Evolutionary conservation across 2,329 filamentous ascomycete genomes (phyloP).

Genomic region (Pseudogymnoascus sp.): DNA sequence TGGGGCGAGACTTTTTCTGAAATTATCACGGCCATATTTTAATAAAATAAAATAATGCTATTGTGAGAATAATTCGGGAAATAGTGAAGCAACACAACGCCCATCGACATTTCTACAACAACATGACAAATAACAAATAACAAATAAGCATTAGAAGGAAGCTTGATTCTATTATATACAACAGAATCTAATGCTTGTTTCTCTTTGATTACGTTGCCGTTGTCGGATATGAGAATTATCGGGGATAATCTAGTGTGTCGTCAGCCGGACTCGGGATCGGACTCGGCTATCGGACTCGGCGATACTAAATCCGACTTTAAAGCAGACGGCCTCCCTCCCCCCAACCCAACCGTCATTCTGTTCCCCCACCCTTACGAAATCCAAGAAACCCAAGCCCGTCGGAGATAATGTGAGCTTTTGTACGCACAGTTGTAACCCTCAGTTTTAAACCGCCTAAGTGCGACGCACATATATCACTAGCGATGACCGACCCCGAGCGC

Average conservation of each 20-base stretch:
- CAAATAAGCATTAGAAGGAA: no score
- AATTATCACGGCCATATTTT: background rate
- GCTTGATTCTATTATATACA: background rate
- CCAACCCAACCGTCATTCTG: background rate
- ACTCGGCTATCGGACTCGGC: constrained; percentile 17
- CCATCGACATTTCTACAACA: background rate
- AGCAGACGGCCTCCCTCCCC: background rate
- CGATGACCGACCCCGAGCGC: constrained; percentile 25
- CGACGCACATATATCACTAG: background rate
- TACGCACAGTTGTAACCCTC: constrained; percentile 14
- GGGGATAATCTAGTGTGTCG: background rate
- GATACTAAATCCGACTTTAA: constrained; percentile 12
- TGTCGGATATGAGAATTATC: background rate
- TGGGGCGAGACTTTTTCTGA: background rate
- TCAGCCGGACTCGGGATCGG: constrained; percentile 8
- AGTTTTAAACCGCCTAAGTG: background rate
- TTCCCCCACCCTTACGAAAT: background rate
- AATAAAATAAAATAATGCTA: background rate
- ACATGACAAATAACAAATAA: background rate
- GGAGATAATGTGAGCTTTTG: background rate
- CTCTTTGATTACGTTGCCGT: background rate
- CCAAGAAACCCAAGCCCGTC: background rate
- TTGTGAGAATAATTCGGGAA: background rate
- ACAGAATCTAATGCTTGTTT: background rate
- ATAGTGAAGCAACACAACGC: background rate